Evolutionary conservation across 179 eudicot genomes (phyloP).

Genomic region (Silene noctiflora): DNA sequence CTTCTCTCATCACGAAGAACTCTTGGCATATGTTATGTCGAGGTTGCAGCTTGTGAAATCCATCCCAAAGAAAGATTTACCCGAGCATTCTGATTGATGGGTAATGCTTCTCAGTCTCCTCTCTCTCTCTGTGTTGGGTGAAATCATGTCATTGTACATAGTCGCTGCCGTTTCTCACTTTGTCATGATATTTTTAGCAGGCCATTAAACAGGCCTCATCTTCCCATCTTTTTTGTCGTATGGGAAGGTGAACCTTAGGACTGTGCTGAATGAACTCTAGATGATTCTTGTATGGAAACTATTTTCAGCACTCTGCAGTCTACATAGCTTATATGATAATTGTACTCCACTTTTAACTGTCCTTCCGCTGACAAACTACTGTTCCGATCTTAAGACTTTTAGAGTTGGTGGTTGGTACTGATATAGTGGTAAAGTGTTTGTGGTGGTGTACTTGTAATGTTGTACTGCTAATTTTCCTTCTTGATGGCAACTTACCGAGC

Average conservation of each 20-base stretch:
- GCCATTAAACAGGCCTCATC: not conserved
- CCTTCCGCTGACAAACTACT: not conserved
- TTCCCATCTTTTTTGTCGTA: constrained; percentile 7
- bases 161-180: constrained; percentile 2
- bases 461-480: not conserved
- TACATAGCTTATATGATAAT: not conserved
- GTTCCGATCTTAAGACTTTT: not conserved
- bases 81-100: constrained; percentile 19
- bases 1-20: constrained; percentile 88
- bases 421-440: not conserved
- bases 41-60: constrained; percentile 70
- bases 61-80: constrained; percentile 19
- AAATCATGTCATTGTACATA: constrained; percentile 24
- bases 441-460: not conserved
- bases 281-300: not conserved
- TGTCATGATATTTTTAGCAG: constrained; percentile 9
- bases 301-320: not conserved
- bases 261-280: not conserved
- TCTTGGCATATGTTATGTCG: constrained; percentile 81
- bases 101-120: not conserved
- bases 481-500: not conserved
- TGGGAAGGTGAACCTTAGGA: constrained; percentile 16
- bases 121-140: not conserved
- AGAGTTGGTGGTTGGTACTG: no score
- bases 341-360: not conserved